These are phyloP conservation scores for Cyberlindnera xishuangbannaensis DNA, from an alignment of 805 yeast species.

Conservation along the genomic window DNA sequence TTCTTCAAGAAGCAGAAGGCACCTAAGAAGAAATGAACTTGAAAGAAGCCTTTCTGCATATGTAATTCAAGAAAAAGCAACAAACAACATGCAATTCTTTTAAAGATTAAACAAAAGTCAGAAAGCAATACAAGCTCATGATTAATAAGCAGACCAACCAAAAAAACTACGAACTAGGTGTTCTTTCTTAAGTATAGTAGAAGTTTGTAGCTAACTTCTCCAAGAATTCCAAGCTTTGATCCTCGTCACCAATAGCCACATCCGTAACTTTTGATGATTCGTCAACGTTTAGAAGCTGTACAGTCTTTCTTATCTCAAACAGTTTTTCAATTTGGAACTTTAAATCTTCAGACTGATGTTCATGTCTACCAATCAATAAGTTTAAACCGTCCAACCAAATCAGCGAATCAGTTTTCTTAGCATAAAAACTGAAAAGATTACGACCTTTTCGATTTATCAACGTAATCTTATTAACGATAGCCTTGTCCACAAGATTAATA, in stretches of 20 bases:
- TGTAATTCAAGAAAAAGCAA: too few relatives aligned
- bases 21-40: slow-evolving; percentile 14
- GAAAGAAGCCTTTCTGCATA: too few relatives aligned
- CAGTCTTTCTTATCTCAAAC: slow-evolving; percentile 39
- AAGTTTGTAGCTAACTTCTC: slow-evolving; percentile 17
- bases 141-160: too few relatives aligned
- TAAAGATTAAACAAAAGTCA: too few relatives aligned
- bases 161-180: too few relatives aligned
- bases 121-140: too few relatives aligned
- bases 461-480: slow-evolving; percentile 49
- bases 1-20: slow-evolving; percentile 22
- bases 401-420: slow-evolving; percentile 59
- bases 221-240: slow-evolving; percentile 10
- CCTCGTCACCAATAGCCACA: slow-evolving; percentile 3
- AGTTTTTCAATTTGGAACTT: slow-evolving; percentile 38
- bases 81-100: too few relatives aligned
- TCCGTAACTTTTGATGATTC: slow-evolving; percentile 4
- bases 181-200: slow-evolving; percentile 16
- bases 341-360: slow-evolving; percentile 38
- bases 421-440: slow-evolving; percentile 53
- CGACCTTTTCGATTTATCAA: slow-evolving; percentile 38
- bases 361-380: slow-evolving; percentile 35
- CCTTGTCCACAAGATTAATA: slow-evolving; percentile 53
- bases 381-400: slow-evolving; percentile 79
- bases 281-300: slow-evolving; percentile 36